Conservation (phyloP, 2,329 filamentous ascomycete species). For the Dothideomycetidae sp. region DNA sequence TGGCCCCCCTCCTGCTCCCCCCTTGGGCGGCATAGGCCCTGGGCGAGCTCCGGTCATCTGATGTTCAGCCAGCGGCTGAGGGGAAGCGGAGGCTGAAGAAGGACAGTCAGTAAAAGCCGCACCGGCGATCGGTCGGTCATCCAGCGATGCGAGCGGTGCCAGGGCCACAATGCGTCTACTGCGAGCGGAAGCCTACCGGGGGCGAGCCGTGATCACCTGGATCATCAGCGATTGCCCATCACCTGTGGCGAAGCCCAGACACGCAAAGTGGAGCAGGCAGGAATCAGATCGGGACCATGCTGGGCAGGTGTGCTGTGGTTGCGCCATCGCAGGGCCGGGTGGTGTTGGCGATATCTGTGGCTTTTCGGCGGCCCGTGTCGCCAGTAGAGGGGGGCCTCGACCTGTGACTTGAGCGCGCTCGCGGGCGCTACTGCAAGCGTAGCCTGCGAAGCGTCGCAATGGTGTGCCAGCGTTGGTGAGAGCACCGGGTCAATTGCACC, state of each 20-base stretch:
- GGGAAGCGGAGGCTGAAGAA: background rate
- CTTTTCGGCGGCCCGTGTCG: slow-evolving; percentile 1
- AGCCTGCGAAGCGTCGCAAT: too few relatives aligned
- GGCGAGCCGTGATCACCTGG: slow-evolving; percentile 7
- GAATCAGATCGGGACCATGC: too few relatives aligned
- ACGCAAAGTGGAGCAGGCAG: slow-evolving; percentile 6
- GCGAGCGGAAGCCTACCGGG: background rate
- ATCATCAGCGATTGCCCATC: background rate
- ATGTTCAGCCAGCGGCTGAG: too few relatives aligned
- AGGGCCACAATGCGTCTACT: background rate
- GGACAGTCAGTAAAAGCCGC: background rate
- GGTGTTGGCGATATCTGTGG: slow-evolving; percentile 6
- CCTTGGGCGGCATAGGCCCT: too few relatives aligned
- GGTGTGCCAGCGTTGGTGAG: too few relatives aligned
- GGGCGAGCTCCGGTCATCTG: too few relatives aligned
- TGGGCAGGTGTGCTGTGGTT: slow-evolving; percentile 8
- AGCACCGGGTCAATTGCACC: too few relatives aligned
- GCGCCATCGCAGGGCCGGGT: slow-evolving; percentile 8
- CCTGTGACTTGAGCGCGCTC: too few relatives aligned
- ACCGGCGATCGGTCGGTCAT: background rate
- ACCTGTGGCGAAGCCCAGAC: slow-evolving; percentile 7
- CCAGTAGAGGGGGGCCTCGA: too few relatives aligned
- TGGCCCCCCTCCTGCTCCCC: too few relatives aligned
- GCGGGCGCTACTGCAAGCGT: too few relatives aligned
- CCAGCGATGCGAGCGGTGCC: background rate